phyloP scores from a whole-genome alignment of 169 alveolate genomes.

The Plasmodium gallinaceum region DNA sequence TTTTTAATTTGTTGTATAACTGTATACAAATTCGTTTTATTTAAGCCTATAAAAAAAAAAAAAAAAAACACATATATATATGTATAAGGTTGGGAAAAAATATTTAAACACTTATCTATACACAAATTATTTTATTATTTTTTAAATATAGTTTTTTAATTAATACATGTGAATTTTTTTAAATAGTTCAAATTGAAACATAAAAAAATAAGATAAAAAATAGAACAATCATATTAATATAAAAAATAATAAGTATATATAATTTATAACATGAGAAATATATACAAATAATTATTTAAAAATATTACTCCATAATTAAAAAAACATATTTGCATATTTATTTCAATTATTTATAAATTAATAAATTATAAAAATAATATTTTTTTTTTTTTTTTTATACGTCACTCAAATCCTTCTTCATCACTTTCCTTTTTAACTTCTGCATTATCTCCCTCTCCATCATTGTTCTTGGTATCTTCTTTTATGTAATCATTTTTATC shows the following conservation, averaged over 20 bases:
- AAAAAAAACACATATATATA: too few relatives aligned
- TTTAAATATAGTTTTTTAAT: slow-evolving; percentile 37
- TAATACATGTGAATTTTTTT: slow-evolving; percentile 40
- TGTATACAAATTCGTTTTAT: too few relatives aligned
- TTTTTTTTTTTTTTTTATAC: slow-evolving; percentile 7
- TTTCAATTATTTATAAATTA: slow-evolving; percentile 28
- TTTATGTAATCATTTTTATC: neutral
- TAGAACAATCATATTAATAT: slow-evolving; percentile 22
- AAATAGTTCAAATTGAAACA: slow-evolving; percentile 61
- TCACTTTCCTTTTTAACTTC: slow-evolving; percentile 58
- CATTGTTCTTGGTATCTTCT: slow-evolving; percentile 35
- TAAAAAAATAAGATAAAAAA: slow-evolving; percentile 34
- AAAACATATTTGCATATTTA: slow-evolving; percentile 38
- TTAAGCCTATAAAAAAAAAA: too few relatives aligned
- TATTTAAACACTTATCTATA: slow-evolving; percentile 32
- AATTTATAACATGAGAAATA: slow-evolving; percentile 29
- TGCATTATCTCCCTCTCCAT: slow-evolving; percentile 15
- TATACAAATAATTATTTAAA: slow-evolving; percentile 48
- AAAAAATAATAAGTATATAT: neutral
- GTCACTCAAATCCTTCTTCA: slow-evolving; percentile 51
- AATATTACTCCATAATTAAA: slow-evolving; percentile 29
- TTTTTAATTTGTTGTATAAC: too few relatives aligned
- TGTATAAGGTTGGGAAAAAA: slow-evolving; percentile 10
- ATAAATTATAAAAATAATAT: slow-evolving; percentile 1
- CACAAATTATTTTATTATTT: slow-evolving; percentile 63